Base-by-base conservation (phyloP, 1,139 yeast genomes). In the Blastobotrys proliferans region DNA sequence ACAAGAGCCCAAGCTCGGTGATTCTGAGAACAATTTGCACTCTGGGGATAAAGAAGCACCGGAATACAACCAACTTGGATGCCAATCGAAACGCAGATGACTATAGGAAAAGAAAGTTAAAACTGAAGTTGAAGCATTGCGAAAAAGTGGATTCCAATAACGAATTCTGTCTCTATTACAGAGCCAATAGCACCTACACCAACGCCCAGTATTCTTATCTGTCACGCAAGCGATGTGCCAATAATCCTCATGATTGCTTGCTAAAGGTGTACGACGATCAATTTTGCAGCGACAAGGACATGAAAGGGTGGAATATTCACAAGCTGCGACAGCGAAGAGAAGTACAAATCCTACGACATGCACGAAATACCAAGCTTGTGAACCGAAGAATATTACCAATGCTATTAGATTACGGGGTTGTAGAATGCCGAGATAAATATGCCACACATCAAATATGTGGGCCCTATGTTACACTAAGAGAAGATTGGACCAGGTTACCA, bases 101-200 rank as follows among this genome's bases (percentile, higher is more conserved):
- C n/a, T n/a, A n/a, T n/a, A n/a, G n/a, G n/a, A n/a, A n/a, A n/a
- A n/a, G n/a, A n/a, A n/a, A n/a, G n/a, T n/a, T n/a, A n/a, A n/a
- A n/a, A n/a, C n/a, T n/a, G n/a, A n/a, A n/a, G n/a, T n/a, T n/a
- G 35, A 22, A 31, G 16, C 24, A 31, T 19, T 31, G 35, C 35
- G 16, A 31, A n/a, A n/a, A n/a, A n/a, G n/a, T n/a, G n/a, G n/a
- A n/a, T n/a, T n/a, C n/a, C n/a, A n/a, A n/a, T n/a, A n/a, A n/a
- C n/a, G n/a, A n/a, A 9, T 8, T 6, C 24, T 31, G 4, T 6
- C 21, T 18, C 6, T 6, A 11, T 11, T 31, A 11, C 19, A n/a
- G 35, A 5, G 35, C 13, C 20, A 31, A 31, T 19, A 6, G 16
- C 4, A 10, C 18, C n/a, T 31, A 31, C n/a, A 4, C 19, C n/a